phyloP scores from a whole-genome alignment of 2,329 filamentous ascomycete genomes.

The Colletotrichum lentis region DNA sequence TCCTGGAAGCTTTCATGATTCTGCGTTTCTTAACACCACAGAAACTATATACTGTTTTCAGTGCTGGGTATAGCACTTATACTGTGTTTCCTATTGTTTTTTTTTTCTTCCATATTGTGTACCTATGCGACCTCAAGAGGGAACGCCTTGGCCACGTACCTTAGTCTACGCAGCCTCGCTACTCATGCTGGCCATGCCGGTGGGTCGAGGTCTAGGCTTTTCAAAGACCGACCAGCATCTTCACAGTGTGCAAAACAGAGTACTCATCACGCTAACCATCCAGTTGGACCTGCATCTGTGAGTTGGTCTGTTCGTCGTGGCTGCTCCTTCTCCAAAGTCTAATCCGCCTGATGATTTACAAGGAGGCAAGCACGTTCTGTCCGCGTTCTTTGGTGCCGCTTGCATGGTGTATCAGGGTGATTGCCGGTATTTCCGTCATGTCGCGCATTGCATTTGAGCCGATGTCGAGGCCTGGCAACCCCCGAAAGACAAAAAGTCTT shows the following conservation, averaged over 20 bases:
- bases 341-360: slow-evolving; percentile 5
- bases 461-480: slow-evolving; percentile 10
- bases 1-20: no score
- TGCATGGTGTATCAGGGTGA: slow-evolving; percentile 4
- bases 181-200: slow-evolving; percentile 27
- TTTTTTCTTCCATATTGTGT: no score
- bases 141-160: no score
- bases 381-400: neutral
- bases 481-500: slow-evolving; percentile 8
- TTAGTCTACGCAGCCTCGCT: slow-evolving; percentile 14
- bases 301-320: neutral
- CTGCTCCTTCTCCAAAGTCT: neutral
- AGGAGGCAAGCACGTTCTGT: slow-evolving; percentile 1
- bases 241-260: neutral
- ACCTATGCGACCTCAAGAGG: no score
- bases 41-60: no score
- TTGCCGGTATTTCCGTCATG: slow-evolving; percentile 18
- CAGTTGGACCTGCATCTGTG: slow-evolving; percentile 41
- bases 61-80: no score
- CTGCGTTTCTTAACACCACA: no score
- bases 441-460: slow-evolving; percentile 16
- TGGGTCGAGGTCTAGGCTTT: slow-evolving; percentile 18
- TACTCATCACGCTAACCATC: neutral
- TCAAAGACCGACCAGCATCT: neutral
- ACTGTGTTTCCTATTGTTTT: no score